A percentile compares a stretch with the other conserved stretches of the same genome.
phyloP scores from a whole-genome alignment of 192 early-diverging fungal species.

The Gamsiella multidivaricata region DNA sequence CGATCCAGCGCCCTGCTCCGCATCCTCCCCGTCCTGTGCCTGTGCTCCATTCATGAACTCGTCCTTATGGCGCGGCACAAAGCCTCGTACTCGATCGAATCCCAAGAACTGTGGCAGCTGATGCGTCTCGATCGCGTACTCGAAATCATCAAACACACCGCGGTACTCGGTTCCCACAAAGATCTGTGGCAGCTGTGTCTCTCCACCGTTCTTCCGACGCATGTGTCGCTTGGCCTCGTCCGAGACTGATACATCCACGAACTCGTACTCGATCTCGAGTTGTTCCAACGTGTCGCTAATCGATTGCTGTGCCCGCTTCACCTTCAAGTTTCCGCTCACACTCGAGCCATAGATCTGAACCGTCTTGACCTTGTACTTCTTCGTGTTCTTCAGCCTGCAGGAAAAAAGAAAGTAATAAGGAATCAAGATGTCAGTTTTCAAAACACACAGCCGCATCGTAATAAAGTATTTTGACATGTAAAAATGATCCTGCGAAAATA shows the following conservation, averaged over 20 bases:
- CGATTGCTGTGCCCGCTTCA: constrained; percentile 59
- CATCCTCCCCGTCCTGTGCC: constrained; percentile 48
- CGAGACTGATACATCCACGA: constrained; percentile 57
- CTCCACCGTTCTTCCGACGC: constrained; percentile 54
- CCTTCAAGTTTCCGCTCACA: constrained; percentile 57
- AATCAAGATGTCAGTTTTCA: too few species aligned
- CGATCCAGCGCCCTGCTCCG: constrained; percentile 43
- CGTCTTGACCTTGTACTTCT: constrained; percentile 45
- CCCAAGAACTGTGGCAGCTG: constrained; percentile 46
- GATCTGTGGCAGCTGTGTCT: constrained; percentile 58
- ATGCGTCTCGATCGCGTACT: constrained; percentile 43
- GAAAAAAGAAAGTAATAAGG: neutral
- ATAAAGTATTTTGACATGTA: too few species aligned
- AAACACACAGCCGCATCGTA: too few species aligned
- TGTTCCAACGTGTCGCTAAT: constrained; percentile 51
- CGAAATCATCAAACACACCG: constrained; percentile 47
- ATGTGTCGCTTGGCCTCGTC: constrained; percentile 56
- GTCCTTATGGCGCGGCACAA: constrained; percentile 19
- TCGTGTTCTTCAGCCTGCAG: constrained; percentile 39
- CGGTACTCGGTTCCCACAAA: constrained; percentile 62
- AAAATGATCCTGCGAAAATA: too few species aligned
- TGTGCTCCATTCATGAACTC: neutral
- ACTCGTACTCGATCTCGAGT: constrained; percentile 54
- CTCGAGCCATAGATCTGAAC: constrained; percentile 62
- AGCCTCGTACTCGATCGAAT: constrained; percentile 29